These are phyloP conservation scores for Phialophora expanda DNA, from an alignment of 2,329 filamentous ascomycete species.

Conservation along the genomic window DNA sequence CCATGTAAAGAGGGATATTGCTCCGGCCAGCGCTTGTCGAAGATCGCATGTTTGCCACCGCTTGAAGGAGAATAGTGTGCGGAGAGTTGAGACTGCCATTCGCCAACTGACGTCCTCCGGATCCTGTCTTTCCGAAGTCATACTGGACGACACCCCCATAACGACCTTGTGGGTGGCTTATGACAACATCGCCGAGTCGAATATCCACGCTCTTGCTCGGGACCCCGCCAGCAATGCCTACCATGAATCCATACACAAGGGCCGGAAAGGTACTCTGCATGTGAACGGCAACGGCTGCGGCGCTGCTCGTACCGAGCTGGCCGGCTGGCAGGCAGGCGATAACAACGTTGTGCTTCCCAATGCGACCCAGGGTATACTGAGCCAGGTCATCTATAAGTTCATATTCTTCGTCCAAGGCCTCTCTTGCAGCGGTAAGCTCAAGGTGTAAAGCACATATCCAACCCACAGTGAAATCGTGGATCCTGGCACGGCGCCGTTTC, in stretches of 20 bases:
- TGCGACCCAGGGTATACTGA: constrained; percentile 17
- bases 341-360: constrained; percentile 27
- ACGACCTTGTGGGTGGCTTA: constrained; percentile 37
- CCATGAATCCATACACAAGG: constrained; percentile 26
- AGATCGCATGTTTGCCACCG: not conserved
- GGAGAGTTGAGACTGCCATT: not conserved
- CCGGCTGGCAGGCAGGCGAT: constrained; percentile 16
- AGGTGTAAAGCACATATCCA: constrained; percentile 50
- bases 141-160: constrained; percentile 40
- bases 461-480: constrained; percentile 46
- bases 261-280: constrained; percentile 23
- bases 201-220: constrained; percentile 35
- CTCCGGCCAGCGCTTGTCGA: no score
- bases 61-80: not conserved
- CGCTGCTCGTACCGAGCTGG: not conserved
- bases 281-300: not conserved
- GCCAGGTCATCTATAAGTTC: constrained; percentile 28
- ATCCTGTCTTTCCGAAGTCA: not conserved
- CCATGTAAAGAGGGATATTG: no score
- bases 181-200: constrained; percentile 43
- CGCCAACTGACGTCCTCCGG: not conserved
- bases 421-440: constrained; percentile 48
- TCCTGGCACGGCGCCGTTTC: no score
- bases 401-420: constrained; percentile 50
- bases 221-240: constrained; percentile 35